Percentiles rank a stretch among this genome's conserved stretches.
Evolutionary conservation across 805 yeast species (phyloP).

Genomic region (Hanseniaspora vineae): DNA sequence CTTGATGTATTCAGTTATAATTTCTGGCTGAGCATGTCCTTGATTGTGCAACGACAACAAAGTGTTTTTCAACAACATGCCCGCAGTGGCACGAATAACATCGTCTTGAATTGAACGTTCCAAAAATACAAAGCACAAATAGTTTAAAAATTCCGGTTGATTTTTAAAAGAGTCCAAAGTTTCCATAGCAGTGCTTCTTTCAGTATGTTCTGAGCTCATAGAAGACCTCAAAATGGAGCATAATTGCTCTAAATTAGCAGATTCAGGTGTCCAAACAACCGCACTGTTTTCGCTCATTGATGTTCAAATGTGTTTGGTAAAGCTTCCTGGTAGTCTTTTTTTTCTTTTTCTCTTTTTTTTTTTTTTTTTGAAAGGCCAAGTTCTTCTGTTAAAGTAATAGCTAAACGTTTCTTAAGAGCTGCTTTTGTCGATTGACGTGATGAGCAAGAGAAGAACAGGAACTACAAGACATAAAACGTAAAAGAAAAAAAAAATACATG

Average conservation of each 20-base stretch:
- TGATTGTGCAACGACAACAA: conserved; percentile 25
- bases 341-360: too few relatives aligned
- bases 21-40: conserved; percentile 23
- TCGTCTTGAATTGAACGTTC: conserved; percentile 7
- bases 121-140: conserved; percentile 58
- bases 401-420: too few relatives aligned
- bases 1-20: conserved; percentile 29
- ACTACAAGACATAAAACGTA: too few relatives aligned
- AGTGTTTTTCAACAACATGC: conserved; percentile 75
- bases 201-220: conserved; percentile 41
- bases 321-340: not conserved
- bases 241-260: conserved; percentile 48
- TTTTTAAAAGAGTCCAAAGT: conserved; percentile 56
- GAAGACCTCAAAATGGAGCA: conserved; percentile 58
- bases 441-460: too few relatives aligned
- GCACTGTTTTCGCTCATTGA: not conserved
- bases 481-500: not conserved
- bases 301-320: not conserved
- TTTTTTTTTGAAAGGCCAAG: too few relatives aligned
- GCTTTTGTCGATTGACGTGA: too few relatives aligned
- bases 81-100: conserved; percentile 48
- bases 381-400: too few relatives aligned
- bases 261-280: conserved; percentile 56
- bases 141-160: conserved; percentile 72
- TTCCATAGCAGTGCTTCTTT: conserved; percentile 55